Base-by-base conservation (phyloP, 768 basidiomycete species). In the Termitomyces sp. region DNA sequence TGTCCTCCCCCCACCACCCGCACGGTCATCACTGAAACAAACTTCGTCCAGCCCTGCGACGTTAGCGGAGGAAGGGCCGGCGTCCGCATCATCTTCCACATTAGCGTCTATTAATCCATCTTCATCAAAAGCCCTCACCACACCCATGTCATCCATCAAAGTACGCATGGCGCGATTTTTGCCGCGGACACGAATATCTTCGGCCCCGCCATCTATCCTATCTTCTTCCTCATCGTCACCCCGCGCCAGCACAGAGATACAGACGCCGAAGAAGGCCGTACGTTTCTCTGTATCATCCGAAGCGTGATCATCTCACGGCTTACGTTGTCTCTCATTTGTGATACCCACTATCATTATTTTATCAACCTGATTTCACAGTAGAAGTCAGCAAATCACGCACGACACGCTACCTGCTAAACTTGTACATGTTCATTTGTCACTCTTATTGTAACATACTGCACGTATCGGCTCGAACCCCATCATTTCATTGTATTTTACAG, bases 11-110 rank as follows among this genome's bases (percentile, higher is more conserved):
- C 84, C 85, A 10, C 82, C 86, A 6, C 87, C 88, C 2, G 63
- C 78, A 34, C 87, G 86, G 49, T 87, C 88, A 4, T 87, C 87
- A 6, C 75, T 88, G 66, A 90, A 89, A 73, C 84, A 85, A 68
- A 70, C 81, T 15, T 73, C 73, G 42, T 72, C 74, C 1, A 68
- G 72, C 1, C 58, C 76, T 15, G 75, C 77, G 10, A 75, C 78
- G 4, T 71, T 76, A 1, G 57, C 76, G 2, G 70, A 70, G 0
- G 75, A 75, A 40, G 76, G 76, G 1, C 74, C 74, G 36, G 76
- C 80, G 8, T 83, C 83, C 8, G 76, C 75, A 17, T 82, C 83
- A 5, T 78, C 83, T 2, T 78, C 83, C 25, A 83, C 83, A 1
- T 70, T 78, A 40, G 80, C 79, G 5, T 82, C 83, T 31, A 76